phyloP scores from a whole-genome alignment of 805 yeast genomes.

The Wickerhamiella galacta region DNA sequence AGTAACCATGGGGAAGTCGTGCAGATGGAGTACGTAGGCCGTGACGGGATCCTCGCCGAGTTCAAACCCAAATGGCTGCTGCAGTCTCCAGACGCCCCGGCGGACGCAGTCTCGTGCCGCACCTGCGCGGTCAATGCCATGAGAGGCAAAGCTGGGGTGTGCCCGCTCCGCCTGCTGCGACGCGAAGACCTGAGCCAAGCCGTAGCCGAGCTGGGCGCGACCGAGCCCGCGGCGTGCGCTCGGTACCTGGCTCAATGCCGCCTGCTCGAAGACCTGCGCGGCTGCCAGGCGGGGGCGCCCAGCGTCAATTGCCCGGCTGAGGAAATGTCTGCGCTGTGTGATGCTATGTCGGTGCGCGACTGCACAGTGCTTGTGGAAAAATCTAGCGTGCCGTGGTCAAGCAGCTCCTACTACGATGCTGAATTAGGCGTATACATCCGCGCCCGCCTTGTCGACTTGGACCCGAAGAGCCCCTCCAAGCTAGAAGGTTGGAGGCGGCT shows the following conservation, averaged over 20 bases:
- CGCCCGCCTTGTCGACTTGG: conserved; percentile 35
- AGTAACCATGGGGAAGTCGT: conserved; percentile 7
- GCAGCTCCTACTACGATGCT: conserved; percentile 9
- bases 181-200: too few relatives aligned
- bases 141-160: conserved; percentile 26
- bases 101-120: conserved; percentile 28
- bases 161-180: conserved; percentile 32
- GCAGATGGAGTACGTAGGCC: conserved; percentile 12
- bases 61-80: conserved; percentile 49
- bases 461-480: conserved; percentile 30
- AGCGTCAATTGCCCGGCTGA: not conserved
- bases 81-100: conserved; percentile 28
- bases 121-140: conserved; percentile 37
- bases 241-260: conserved; percentile 9
- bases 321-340: conserved; percentile 24
- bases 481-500: conserved; percentile 32
- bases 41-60: conserved; percentile 24
- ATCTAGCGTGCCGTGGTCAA: too few relatives aligned
- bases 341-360: conserved; percentile 41
- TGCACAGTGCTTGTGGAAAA: conserved; percentile 34
- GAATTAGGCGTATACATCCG: conserved; percentile 19
- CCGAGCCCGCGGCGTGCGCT: conserved; percentile 6
- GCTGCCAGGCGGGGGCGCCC: conserved; percentile 13
- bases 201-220: conserved; percentile 1
- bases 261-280: conserved; percentile 17